phyloP scores from a whole-genome alignment of 768 basidiomycete genomes.

The Kwoniella dendrophila region DNA sequence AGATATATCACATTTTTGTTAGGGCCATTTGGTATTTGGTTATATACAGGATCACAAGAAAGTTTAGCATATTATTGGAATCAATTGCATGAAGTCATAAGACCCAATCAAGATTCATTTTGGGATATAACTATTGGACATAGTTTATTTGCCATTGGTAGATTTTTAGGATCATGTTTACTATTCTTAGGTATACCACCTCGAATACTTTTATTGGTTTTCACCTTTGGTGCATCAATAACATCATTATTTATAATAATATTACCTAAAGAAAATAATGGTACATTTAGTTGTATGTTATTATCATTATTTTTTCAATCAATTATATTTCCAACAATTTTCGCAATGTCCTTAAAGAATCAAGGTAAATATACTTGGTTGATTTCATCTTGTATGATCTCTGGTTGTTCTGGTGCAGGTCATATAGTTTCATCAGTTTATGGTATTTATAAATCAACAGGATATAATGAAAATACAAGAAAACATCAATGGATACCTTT shows the following conservation, averaged over 20 bases:
- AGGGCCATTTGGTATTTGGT: conserved; percentile 36
- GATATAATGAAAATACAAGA: conserved; percentile 11
- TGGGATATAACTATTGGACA: conserved; percentile 33
- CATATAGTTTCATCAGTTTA: conserved; percentile 37
- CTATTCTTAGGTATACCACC: conserved; percentile 44
- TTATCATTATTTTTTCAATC: conserved; percentile 46
- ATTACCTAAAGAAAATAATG: conserved; percentile 23
- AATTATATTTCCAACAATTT: conserved; percentile 49
- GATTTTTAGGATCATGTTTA: conserved; percentile 46
- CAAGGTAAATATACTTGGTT: conserved; percentile 47
- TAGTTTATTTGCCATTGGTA: conserved; percentile 42
- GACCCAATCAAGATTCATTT: conserved; percentile 26
- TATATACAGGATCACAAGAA: conserved; percentile 50
- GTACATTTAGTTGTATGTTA: conserved; percentile 32
- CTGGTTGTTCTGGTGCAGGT: conserved; percentile 41
- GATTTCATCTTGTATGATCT: conserved; percentile 34
- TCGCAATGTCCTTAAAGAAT: conserved; percentile 44
- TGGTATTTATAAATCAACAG: conserved; percentile 19
- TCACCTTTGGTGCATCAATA: conserved; percentile 37
- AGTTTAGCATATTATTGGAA: conserved; percentile 37
- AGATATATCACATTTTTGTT: conserved; percentile 21
- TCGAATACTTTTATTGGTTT: conserved; percentile 36
- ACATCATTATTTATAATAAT: conserved; percentile 30
- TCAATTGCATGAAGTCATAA: conserved; percentile 16
- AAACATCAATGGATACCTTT: conserved; percentile 10